phyloP scores from a whole-genome alignment of 176 grass and related monocot species.

The Leersia perrieri region DNA sequence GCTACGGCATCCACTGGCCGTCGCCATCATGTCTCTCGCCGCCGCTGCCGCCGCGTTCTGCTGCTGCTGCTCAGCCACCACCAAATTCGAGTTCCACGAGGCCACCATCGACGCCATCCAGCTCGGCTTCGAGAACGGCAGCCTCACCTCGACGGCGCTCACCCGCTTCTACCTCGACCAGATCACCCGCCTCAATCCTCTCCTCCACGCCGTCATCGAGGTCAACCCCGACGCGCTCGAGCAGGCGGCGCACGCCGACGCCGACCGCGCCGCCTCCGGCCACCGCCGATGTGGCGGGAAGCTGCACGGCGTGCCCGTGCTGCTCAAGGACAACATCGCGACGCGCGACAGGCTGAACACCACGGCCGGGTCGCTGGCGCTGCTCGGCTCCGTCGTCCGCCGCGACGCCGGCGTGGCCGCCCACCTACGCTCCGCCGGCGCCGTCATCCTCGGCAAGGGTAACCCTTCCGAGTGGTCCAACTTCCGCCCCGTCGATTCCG shows the following conservation, averaged over 20 bases:
- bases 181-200: constrained; percentile 48
- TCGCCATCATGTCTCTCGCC: not conserved
- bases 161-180: constrained; percentile 46
- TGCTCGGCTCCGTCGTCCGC: constrained; percentile 44
- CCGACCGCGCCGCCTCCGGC: not conserved
- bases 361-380: constrained; percentile 64
- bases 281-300: not conserved
- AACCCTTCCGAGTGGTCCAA: constrained; percentile 55
- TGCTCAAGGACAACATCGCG: constrained; percentile 66
- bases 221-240: constrained; percentile 50
- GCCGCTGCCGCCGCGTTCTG: too few relatives aligned
- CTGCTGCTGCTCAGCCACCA: not conserved
- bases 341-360: constrained; percentile 52
- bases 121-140: constrained; percentile 42
- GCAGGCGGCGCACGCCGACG: constrained; percentile 34
- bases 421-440: constrained; percentile 46
- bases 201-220: constrained; percentile 70
- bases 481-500: constrained; percentile 19
- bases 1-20: not conserved
- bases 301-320: constrained; percentile 56
- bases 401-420: constrained; percentile 56
- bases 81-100: constrained; percentile 50
- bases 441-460: constrained; percentile 61
- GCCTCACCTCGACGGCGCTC: constrained; percentile 46
- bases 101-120: constrained; percentile 62